A percentile compares a stretch with the other conserved stretches of the same genome.
Conservation (phyloP, 495 filamentous ascomycete species). For the Aspergillus biplanus region DNA sequence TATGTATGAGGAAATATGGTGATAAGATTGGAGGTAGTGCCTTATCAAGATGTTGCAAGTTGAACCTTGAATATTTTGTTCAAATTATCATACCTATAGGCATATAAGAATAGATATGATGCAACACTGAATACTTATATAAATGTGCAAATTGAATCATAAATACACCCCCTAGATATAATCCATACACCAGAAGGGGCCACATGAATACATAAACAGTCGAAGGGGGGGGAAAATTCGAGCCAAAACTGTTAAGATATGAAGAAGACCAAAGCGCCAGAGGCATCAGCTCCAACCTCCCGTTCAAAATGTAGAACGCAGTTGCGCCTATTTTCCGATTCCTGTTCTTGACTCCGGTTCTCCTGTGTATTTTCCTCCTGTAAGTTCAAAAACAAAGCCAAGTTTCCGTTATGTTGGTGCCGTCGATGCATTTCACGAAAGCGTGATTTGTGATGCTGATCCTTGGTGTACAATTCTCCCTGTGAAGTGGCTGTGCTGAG, state of each 20-base stretch:
- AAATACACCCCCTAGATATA: too few species aligned
- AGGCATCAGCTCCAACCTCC: neutral
- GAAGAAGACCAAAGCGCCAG: conserved; percentile 7
- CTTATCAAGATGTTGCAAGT: neutral
- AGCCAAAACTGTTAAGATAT: neutral
- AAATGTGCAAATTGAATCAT: too few species aligned
- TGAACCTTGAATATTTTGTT: too few species aligned
- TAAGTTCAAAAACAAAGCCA: neutral
- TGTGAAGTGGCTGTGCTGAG: too few species aligned
- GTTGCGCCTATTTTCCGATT: neutral
- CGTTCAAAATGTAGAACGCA: conserved; percentile 9
- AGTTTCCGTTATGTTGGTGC: neutral
- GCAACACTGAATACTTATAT: too few species aligned
- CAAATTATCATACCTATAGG: too few species aligned
- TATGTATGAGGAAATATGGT: too few species aligned
- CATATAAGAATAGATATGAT: too few species aligned
- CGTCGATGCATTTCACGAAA: conserved; percentile 1
- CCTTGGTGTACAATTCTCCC: neutral
- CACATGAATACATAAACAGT: neutral
- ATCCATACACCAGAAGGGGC: neutral
- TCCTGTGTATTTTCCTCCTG: neutral
- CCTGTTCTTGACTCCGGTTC: neutral
- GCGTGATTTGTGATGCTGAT: neutral
- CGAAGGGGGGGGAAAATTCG: neutral
- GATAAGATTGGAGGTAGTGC: neutral